Conservation (phyloP, 768 basidiomycete species). For the Thelephora aurantiotincta region DNA sequence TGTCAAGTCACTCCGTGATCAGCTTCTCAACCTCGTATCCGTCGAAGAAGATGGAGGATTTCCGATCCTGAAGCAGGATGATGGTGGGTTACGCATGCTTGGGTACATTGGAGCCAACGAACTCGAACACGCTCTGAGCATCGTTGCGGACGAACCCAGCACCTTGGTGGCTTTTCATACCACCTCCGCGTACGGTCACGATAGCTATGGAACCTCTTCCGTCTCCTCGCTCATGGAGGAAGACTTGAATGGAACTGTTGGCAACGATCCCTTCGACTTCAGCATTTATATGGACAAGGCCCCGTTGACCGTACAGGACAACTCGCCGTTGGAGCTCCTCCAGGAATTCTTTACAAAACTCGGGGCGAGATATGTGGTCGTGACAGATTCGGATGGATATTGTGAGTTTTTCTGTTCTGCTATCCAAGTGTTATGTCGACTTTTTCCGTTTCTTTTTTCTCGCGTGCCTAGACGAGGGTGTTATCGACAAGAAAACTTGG, state of each 20-base stretch:
- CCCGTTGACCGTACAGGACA: constrained; percentile 70
- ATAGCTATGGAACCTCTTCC: constrained; percentile 35
- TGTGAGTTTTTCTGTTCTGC: constrained; percentile 34
- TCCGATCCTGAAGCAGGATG: constrained; percentile 56
- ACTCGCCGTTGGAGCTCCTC: constrained; percentile 82
- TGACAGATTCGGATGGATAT: constrained; percentile 68
- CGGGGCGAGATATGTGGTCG: constrained; percentile 80
- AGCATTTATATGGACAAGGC: constrained; percentile 91
- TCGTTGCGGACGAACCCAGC: constrained; percentile 63
- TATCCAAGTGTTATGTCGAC: not conserved
- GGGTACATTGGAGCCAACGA: constrained; percentile 91
- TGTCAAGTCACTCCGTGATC: constrained; percentile 57
- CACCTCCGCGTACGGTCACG: constrained; percentile 21
- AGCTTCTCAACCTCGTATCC: constrained; percentile 44
- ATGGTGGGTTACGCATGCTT: constrained; percentile 47
- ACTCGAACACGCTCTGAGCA: constrained; percentile 86
- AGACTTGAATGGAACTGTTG: constrained; percentile 4
- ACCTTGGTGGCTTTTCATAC: constrained; percentile 53
- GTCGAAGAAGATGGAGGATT: constrained; percentile 75
- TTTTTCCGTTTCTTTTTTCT: too few relatives aligned
- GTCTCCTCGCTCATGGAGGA: constrained; percentile 43
- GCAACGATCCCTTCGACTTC: constrained; percentile 58
- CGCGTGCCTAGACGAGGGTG: constrained; percentile 53
- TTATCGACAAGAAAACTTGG: constrained; percentile 93
- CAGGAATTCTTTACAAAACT: constrained; percentile 93